Conservation (phyloP, 768 basidiomycete genomes). For the Psilocybe subaeruginosa region DNA sequence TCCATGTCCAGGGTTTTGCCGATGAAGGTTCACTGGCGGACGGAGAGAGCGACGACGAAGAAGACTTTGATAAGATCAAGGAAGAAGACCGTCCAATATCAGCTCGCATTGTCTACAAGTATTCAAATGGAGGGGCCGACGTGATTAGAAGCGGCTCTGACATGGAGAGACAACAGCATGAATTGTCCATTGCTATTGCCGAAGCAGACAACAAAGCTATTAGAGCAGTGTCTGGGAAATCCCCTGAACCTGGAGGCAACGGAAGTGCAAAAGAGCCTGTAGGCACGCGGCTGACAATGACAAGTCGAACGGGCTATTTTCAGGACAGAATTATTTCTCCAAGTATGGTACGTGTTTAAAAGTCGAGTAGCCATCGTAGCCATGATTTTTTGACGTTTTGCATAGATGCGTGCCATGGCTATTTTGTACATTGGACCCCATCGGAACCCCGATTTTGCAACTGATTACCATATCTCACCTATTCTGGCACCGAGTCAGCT, state of each 20-base stretch:
- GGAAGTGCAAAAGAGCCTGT: conserved; percentile 59
- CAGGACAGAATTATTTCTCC: conserved; percentile 94
- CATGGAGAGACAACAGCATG: conserved; percentile 52
- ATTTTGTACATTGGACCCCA: conserved; percentile 95
- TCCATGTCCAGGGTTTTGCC: conserved; percentile 26
- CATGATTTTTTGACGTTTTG: conserved; percentile 7
- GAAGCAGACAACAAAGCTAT: conserved; percentile 52
- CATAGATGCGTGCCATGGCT: conserved; percentile 99
- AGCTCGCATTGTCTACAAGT: conserved; percentile 70
- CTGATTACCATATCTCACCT: conserved; percentile 96
- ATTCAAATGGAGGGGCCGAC: conserved; percentile 31
- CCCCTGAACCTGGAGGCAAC: conserved; percentile 21
- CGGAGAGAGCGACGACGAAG: conserved; percentile 54
- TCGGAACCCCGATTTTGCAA: conserved; percentile 90
- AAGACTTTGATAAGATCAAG: conserved; percentile 46
- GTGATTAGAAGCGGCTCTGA: conserved; percentile 38
- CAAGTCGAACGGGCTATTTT: conserved; percentile 90
- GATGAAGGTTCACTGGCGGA: conserved; percentile 59
- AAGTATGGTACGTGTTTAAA: conserved; percentile 75
- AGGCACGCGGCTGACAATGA: conserved; percentile 92
- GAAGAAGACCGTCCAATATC: conserved; percentile 79
- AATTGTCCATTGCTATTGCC: conserved; percentile 52
- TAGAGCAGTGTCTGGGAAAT: conserved; percentile 34
- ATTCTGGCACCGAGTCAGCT: conserved; percentile 84
- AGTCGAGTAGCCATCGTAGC: background rate